Base-by-base conservation (phyloP, 2,329 filamentous ascomycete genomes). In the Ceratocystis eucalypticola region DNA sequence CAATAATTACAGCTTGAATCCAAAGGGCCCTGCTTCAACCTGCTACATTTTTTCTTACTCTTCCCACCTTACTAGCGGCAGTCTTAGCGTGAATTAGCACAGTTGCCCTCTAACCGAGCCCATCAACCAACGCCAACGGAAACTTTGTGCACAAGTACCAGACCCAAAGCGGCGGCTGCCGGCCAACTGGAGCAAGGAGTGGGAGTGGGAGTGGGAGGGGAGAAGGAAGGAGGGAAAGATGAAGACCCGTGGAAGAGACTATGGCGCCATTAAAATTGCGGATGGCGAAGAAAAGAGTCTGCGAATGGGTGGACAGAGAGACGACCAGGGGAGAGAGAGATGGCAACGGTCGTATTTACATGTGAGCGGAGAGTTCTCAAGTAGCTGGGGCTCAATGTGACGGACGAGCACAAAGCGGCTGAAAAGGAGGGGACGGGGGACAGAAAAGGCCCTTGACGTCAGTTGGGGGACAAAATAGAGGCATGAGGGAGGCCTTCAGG, bases 81-180 rank as follows among this genome's bases (percentile, higher is more conserved):
- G 33, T 2, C 8, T 37, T 37, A 12, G 33, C 33, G 33, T 37
- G 10, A 3, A 10, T 37, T 37, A 37, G 33, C 33, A 3, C 33
- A 10, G 33, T 12, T 41, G 53, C 28, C 53, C n/a, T 30, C 53
- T 33, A 30, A 6, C 28, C 25, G 25, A 59, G 46, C 22, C 46
- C 46, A 50, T 50, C 28, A 59, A 33, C 53, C 28, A 33, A 30
- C 61, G 37, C 20, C 61, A 45, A 62, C 37, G 25, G 10, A 48
- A 45, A 62, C 61, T 59, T 62, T 62, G 61, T 62, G 44, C 44
- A 62, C 61, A 45, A 45, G 61, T 62, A 62, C 37, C n/a, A 44
- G 30, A 20, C 61, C 61, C 17, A 62, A 59, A 33, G 17, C 28
- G 28, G 53, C 17, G 53, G 53, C 53, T 59, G 53, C 33, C 33